Base-by-base conservation (phyloP, 2,329 filamentous ascomycete species). In the Arthroderma sp. region DNA sequence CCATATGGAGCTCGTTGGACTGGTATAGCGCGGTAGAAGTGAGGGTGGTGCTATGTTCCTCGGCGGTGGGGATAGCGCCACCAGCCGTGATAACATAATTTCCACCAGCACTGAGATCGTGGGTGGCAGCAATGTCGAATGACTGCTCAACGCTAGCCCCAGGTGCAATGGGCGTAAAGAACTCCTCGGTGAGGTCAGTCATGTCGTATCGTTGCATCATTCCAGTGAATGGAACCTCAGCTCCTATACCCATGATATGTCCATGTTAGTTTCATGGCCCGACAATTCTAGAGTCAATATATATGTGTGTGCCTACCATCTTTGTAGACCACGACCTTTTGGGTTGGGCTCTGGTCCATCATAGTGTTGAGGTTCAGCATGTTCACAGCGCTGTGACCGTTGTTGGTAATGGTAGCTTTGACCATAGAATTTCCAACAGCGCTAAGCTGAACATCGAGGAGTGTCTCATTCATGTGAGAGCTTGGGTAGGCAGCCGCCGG, bases 1-100 rank as follows among this genome's bases (percentile, higher is more conserved):
- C 70, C 60, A 84, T 74, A 55, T 74, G 75, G 53, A 86, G 68
- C 15, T 75, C 74, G 70, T 86, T 86, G 65, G 79, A 82, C 56
- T 75, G 71, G 71, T 79, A 86, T 9, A 76, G 68, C 2, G 85
- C 67, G 39, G 76, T 76, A 47, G 79, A 81, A 9, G 77, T 68
- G 35, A 87, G 74, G 39, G 77, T 71, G 47, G 75, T 81, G 17
- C 74, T 76, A 4, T 41, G 6, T 19, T 55, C 39, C 7, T 60
- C 47, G 2, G 31, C 57, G 23, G 55, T 25, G 3, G 47, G 55
- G 43, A 61, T n/a, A 15, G 56, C 28, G 17, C 60, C 60, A 9
- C 41, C 11, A 8, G 58, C 39, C 2, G 51, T 56, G 54, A 60
- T 47, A 1, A 41, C 37, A 39, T 55, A 61, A 11, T 37, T 33